Conservation (phyloP, 2,329 filamentous ascomycete genomes). For the Exophiala sideris region DNA sequence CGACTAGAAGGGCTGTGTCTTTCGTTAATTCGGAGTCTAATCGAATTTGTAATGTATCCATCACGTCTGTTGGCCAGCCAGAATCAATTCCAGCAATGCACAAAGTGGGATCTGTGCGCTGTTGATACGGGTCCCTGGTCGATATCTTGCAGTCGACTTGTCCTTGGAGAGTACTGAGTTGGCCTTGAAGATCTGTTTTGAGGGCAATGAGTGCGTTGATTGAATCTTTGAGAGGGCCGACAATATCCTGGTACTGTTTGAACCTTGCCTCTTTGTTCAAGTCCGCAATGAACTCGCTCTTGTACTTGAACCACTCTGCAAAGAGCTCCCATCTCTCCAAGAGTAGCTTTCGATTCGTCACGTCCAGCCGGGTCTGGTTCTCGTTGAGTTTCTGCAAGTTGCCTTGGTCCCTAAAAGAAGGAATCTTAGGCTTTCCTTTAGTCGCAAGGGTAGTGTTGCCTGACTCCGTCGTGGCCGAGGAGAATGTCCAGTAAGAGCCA, state of each 20-base stretch:
- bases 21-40: neutral
- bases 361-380: slow-evolving; percentile 18
- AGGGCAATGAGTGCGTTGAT: too few relatives aligned
- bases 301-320: slow-evolving; percentile 42
- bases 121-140: neutral
- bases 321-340: slow-evolving; percentile 42
- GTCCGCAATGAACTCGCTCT: too few relatives aligned
- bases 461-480: too few relatives aligned
- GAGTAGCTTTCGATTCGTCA: slow-evolving; percentile 14
- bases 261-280: slow-evolving; percentile 15
- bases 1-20: slow-evolving; percentile 40
- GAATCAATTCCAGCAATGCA: slow-evolving; percentile 28
- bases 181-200: too few relatives aligned
- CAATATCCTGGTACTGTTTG: slow-evolving; percentile 7
- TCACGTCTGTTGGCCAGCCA: slow-evolving; percentile 41
- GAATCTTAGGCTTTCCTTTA: too few relatives aligned
- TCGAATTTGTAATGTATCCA: slow-evolving; percentile 1
- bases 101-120: neutral
- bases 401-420: too few relatives aligned
- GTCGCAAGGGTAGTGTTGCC: too few relatives aligned
- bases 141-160: neutral
- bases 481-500: too few relatives aligned
- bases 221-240: neutral
- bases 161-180: too few relatives aligned
- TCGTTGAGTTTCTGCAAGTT: neutral